phyloP scores from a whole-genome alignment of 768 basidiomycete genomes.

The Pleurotus tuber-regium region DNA sequence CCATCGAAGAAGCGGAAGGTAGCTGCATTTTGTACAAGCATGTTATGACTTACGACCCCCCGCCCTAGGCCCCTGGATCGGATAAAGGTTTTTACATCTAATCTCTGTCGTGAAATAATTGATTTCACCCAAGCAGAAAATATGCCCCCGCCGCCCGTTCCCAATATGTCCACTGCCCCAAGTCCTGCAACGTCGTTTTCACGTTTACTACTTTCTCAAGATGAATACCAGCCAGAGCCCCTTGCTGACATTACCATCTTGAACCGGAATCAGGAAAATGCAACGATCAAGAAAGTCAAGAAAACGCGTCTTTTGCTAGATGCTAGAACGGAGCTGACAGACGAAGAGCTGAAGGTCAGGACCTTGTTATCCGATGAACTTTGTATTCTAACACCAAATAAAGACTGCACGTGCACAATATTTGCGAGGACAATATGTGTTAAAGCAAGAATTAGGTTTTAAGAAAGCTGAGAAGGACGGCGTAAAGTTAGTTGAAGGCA shows the following conservation, averaged over 20 bases:
- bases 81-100: too few relatives aligned
- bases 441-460: conserved; percentile 47
- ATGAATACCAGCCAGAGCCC: conserved; percentile 25
- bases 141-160: conserved; percentile 13
- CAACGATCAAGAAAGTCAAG: conserved; percentile 34
- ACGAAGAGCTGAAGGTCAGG: conserved; percentile 73
- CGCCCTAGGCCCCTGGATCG: too few relatives aligned
- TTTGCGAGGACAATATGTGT: conserved; percentile 52
- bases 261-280: conserved; percentile 19
- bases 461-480: conserved; percentile 59
- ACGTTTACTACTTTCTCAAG: conserved; percentile 39
- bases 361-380: not conserved
- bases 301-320: conserved; percentile 64
- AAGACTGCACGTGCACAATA: conserved; percentile 68
- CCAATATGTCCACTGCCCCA: conserved; percentile 5
- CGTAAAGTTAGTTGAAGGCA: conserved; percentile 51
- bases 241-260: conserved; percentile 27
- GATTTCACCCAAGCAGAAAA: conserved; percentile 19
- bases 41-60: too few relatives aligned
- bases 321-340: conserved; percentile 74
- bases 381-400: not conserved
- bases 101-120: too few relatives aligned
- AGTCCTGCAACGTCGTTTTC: conserved; percentile 39
- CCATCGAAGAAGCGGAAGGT: conserved; percentile 7
- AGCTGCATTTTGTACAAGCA: too few relatives aligned